Evolutionary conservation across 2,329 filamentous ascomycete species (phyloP).

Genomic region (Clarireedia monteithiana): DNA sequence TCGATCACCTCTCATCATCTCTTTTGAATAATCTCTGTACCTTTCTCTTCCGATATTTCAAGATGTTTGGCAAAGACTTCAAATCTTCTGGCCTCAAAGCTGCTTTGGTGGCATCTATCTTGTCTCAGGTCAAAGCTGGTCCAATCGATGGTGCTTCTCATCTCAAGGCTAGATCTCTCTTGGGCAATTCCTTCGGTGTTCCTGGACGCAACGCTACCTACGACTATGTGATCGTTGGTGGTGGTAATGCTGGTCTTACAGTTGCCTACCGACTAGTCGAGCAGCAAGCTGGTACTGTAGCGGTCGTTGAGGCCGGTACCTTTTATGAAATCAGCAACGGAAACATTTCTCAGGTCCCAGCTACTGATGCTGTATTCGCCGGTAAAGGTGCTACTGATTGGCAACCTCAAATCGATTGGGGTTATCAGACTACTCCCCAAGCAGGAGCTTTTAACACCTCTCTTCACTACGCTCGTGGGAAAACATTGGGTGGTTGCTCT

Average conservation of each 20-base stretch:
- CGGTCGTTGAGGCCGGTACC: conserved; percentile 9
- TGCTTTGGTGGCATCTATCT: conserved; percentile 1
- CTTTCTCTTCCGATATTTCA: neutral
- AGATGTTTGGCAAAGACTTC: conserved; percentile 5
- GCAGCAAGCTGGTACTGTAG: conserved; percentile 2
- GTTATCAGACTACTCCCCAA: conserved; percentile 25
- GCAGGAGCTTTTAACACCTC: conserved; percentile 5
- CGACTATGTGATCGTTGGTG: conserved; percentile 12
- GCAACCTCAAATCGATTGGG: conserved; percentile 23
- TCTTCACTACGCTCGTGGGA: conserved; percentile 25
- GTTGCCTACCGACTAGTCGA: conserved; percentile 4
- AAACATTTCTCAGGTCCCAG: conserved; percentile 7
- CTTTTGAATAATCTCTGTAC: neutral
- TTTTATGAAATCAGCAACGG: conserved; percentile 12
- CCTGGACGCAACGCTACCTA: conserved; percentile 9
- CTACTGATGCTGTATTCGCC: neutral
- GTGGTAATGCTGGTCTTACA: conserved; percentile 10
- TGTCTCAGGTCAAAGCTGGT: conserved; percentile 1
- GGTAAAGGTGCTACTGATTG: conserved; percentile 8
- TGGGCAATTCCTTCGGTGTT: conserved; percentile 8
- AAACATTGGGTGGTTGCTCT: conserved; percentile 27
- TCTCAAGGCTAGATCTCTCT: conserved; percentile 4
- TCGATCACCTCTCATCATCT: neutral
- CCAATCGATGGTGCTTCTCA: neutral
- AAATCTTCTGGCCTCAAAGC: conserved; percentile 1